Conservation (phyloP, 257 asterid species). For the Eucommia ulmoides region DNA sequence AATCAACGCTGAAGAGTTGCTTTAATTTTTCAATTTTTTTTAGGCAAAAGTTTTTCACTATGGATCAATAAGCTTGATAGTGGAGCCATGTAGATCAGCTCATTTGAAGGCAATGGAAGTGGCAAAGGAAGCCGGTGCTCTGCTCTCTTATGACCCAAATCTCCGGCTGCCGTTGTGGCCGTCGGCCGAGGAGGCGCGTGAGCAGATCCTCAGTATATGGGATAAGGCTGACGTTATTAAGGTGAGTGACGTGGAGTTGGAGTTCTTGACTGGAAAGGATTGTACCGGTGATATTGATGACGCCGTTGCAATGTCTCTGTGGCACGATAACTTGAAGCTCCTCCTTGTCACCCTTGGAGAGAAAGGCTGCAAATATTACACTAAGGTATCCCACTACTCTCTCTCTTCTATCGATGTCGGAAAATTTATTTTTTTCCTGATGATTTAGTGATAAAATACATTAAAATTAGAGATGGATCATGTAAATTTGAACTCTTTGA, state of each 20-base stretch:
- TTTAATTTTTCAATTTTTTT: background rate
- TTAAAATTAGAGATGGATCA: too few species aligned
- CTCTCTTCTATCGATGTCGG: too few species aligned
- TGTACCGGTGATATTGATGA: constrained; percentile 88
- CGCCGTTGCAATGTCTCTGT: constrained; percentile 66
- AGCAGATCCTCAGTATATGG: constrained; percentile 92
- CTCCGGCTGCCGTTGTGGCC: constrained; percentile 85
- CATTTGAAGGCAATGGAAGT: constrained; percentile 90
- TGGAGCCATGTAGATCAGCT: constrained; percentile 96
- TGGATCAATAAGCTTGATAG: constrained; percentile 90
- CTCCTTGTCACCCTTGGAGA: constrained; percentile 91
- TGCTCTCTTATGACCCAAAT: constrained; percentile 89
- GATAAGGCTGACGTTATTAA: constrained; percentile 79
- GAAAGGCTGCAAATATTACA: constrained; percentile 72
- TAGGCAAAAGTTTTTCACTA: constrained; percentile 88
- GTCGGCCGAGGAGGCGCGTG: constrained; percentile 61
- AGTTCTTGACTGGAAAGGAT: constrained; percentile 67
- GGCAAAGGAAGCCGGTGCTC: constrained; percentile 80
- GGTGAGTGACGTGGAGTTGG: constrained; percentile 81
- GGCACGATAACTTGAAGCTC: constrained; percentile 82
- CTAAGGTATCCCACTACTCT: constrained; percentile 41
- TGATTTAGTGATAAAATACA: too few species aligned
- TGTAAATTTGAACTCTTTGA: too few species aligned
- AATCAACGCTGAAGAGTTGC: too few species aligned
- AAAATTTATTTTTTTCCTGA: too few species aligned